Evolutionary conservation across 257 asterid genomes (phyloP).

Genomic region (Nicotiana otophora): DNA sequence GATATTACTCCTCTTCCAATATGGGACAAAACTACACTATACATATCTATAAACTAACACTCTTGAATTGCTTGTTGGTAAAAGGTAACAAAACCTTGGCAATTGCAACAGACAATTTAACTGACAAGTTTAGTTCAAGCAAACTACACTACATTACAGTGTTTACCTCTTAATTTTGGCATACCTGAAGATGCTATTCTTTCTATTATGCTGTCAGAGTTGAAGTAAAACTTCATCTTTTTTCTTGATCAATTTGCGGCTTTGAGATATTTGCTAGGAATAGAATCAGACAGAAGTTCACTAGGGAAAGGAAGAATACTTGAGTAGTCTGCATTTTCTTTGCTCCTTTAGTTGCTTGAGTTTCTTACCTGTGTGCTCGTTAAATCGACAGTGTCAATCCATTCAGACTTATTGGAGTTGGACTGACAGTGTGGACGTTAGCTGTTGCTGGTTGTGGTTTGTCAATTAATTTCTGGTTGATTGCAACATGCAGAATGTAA

Average conservation of each 20-base stretch:
- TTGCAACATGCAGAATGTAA: conserved; percentile 79
- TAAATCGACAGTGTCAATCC: conserved; percentile 76
- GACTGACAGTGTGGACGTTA: conserved; percentile 84
- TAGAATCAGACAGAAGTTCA: neutral
- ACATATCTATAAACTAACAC: too few relatives aligned
- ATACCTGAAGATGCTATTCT: neutral
- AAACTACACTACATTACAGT: neutral
- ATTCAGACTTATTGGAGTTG: conserved; percentile 93
- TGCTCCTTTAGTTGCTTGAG: conserved; percentile 6
- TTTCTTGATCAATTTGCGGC: neutral
- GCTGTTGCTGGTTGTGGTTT: conserved; percentile 87
- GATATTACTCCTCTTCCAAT: too few relatives aligned
- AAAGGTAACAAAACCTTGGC: neutral
- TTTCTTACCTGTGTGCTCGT: conserved; percentile 17
- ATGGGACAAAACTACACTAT: too few relatives aligned
- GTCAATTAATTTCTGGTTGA: conserved; percentile 76
- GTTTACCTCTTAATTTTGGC: neutral
- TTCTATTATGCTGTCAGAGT: neutral
- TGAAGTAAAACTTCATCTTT: neutral
- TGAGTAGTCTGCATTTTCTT: neutral
- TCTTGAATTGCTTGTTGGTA: conserved; percentile 3
- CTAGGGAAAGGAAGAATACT: neutral
- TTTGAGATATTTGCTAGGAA: neutral
- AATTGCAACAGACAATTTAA: neutral
- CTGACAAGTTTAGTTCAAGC: neutral